Percentiles rank a stretch among this genome's conserved stretches.
Conservation (phyloP, 495 filamentous ascomycete genomes). For the Aspergillus mulundensis region DNA sequence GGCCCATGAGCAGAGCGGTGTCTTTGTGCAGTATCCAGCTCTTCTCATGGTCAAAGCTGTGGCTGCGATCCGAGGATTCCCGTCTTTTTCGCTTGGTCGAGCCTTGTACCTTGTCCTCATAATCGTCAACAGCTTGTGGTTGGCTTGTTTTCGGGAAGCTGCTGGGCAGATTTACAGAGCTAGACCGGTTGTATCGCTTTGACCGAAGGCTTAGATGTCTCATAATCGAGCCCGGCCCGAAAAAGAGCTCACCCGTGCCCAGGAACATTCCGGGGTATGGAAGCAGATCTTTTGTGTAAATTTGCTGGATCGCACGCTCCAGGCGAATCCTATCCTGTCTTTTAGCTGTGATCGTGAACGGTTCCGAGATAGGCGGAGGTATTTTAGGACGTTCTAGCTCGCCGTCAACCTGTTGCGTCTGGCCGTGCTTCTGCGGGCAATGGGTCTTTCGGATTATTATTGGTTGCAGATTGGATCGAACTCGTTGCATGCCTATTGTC, state of each 20-base stretch:
- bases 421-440: constrained; percentile 54
- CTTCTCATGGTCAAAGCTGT: constrained; percentile 4
- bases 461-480: constrained; percentile 52
- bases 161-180: constrained; percentile 22
- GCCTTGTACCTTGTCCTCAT: constrained; percentile 9
- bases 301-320: constrained; percentile 67
- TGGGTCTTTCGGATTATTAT: constrained; percentile 91
- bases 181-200: constrained; percentile 30
- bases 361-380: constrained; percentile 7
- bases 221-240: constrained; percentile 74
- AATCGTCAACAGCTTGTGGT: constrained; percentile 10
- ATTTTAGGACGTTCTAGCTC: constrained; percentile 34
- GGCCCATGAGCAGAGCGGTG: not conserved
- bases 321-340: constrained; percentile 73
- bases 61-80: not conserved
- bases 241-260: constrained; percentile 51
- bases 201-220: constrained; percentile 62
- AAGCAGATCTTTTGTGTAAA: constrained; percentile 80
- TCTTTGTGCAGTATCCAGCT: not conserved
- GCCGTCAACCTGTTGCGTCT: constrained; percentile 20
- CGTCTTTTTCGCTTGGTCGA: not conserved
- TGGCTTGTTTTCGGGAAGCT: constrained; percentile 13
- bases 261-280: constrained; percentile 82
- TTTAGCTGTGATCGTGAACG: constrained; percentile 51
- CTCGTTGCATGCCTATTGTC: constrained; percentile 63